A percentile compares a stretch with the other conserved stretches of the same genome.
Conservation (phyloP, 257 asterid species). For the Fraxinus excelsior region DNA sequence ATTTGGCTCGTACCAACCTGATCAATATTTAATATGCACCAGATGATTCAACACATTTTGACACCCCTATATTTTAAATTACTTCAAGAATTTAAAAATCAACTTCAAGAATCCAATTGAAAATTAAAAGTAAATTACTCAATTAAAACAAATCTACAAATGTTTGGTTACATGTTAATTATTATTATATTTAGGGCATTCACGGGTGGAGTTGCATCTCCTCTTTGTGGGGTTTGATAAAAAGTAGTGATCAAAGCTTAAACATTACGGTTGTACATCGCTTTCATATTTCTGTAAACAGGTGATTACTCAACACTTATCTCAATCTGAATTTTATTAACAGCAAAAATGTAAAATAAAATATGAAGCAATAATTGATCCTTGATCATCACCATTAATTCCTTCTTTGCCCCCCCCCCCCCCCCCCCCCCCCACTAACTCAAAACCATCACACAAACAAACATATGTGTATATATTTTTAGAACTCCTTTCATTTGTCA, state of each 20-base stretch:
- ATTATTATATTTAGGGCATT: not conserved
- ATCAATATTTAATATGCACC: no score
- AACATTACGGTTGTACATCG: not conserved
- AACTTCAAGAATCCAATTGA: not conserved
- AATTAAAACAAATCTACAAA: not conserved
- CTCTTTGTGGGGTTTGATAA: slow-evolving; percentile 26
- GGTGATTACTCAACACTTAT: not conserved
- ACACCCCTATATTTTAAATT: no score
- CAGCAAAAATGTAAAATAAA: not conserved
- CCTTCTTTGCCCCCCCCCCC: not conserved
- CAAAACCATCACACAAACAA: not conserved
- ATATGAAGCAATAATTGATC: not conserved
- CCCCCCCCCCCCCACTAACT: not conserved
- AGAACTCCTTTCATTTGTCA: no score
- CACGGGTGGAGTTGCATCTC: slow-evolving; percentile 6
- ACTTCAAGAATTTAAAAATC: not conserved
- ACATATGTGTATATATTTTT: no score
- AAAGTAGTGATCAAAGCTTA: slow-evolving; percentile 40
- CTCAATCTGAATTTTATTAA: not conserved
- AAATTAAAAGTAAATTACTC: not conserved
- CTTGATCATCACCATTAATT: not conserved
- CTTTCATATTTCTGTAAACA: not conserved
- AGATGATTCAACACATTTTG: no score
- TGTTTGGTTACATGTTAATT: not conserved
- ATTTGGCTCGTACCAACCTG: no score